A percentile compares a stretch with the other conserved stretches of the same genome.
Evolutionary conservation across 192 early-diverging fungal species (phyloP).

Genomic region (Dissophora globulifera): DNA sequence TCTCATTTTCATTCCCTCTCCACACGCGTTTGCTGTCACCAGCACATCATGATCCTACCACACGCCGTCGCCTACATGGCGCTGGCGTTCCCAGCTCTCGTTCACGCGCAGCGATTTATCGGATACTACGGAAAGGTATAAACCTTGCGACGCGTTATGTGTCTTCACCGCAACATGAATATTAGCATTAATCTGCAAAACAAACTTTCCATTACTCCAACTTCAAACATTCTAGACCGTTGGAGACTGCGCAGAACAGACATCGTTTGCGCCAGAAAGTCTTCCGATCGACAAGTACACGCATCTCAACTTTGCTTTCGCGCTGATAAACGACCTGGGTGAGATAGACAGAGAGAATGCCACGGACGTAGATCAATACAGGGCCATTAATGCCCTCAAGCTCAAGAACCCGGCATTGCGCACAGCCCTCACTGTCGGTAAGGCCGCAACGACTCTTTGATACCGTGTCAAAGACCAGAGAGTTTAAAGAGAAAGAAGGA

Average conservation of each 20-base stretch:
- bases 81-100: conserved; percentile 7
- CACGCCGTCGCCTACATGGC: conserved; percentile 1
- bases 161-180: too few species aligned
- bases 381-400: conserved; percentile 26
- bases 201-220: too few species aligned
- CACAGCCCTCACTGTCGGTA: conserved; percentile 36
- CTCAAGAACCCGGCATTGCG: conserved; percentile 18
- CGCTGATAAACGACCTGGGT: conserved; percentile 20
- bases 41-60: too few species aligned
- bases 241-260: conserved; percentile 25
- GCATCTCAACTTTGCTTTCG: conserved; percentile 39
- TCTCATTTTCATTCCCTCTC: too few species aligned
- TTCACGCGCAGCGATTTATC: conserved; percentile 25
- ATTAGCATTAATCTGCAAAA: too few species aligned
- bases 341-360: conserved; percentile 6
- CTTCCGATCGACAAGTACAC: conserved; percentile 30
- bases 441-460: too few species aligned
- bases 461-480: too few species aligned
- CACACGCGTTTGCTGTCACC: too few species aligned
- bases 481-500: too few species aligned
- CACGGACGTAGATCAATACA: conserved; percentile 1
- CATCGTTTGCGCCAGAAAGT: conserved; percentile 13
- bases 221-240: conserved; percentile 30
- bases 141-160: too few species aligned
- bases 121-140: conserved; percentile 46